phyloP scores from a whole-genome alignment of 2,329 filamentous ascomycete species.

The Calonectria crousiana region DNA sequence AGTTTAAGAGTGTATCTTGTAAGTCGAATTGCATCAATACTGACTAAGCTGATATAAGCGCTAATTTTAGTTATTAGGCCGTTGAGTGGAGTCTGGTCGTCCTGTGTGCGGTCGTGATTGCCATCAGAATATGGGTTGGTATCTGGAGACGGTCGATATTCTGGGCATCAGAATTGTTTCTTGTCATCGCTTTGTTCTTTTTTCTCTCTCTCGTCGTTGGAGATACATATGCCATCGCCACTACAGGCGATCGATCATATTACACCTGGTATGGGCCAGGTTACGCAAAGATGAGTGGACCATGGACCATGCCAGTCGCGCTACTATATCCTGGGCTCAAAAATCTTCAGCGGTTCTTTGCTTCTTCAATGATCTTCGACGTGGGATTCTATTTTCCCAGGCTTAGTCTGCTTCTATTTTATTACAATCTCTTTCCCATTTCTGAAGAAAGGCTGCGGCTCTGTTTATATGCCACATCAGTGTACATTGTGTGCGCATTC shows the following conservation, averaged over 20 bases:
- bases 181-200: not conserved
- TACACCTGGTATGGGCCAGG: not conserved
- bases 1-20: not conserved
- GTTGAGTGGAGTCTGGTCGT: not conserved
- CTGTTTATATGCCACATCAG: not conserved
- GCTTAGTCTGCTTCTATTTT: not conserved
- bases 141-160: not conserved
- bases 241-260: not conserved
- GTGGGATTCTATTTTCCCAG: slow-evolving; percentile 1
- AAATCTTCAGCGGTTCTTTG: not conserved
- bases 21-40: not conserved
- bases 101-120: not conserved
- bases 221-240: not conserved
- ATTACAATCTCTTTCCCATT: not conserved
- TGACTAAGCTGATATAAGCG: too few relatives aligned
- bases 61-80: not conserved
- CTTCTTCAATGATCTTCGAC: not conserved
- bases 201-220: slow-evolving; percentile 1
- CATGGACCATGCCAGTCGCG: too few relatives aligned
- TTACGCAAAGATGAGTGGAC: not conserved
- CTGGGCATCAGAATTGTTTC: not conserved
- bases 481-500: not conserved
- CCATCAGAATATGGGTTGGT: not conserved
- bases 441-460: not conserved
- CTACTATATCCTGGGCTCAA: not conserved